These are phyloP conservation scores for Trichoderma atroviride DNA, from an alignment of 2,329 filamentous ascomycete species.

Conservation along the genomic window DNA sequence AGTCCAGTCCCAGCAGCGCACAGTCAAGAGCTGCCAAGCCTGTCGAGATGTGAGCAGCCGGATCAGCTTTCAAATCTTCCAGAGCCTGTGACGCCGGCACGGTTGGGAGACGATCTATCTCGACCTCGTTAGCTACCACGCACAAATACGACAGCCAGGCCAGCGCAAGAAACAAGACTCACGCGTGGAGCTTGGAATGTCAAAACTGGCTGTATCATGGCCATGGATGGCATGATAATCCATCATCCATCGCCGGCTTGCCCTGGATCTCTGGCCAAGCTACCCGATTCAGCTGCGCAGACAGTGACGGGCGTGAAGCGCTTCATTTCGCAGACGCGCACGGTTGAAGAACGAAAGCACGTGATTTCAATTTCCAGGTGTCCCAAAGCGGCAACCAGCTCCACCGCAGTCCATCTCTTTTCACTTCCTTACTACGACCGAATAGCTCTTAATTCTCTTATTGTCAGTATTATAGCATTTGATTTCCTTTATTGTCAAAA, in stretches of 20 bases:
- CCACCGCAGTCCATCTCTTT: background rate
- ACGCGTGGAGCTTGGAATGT: conserved; percentile 54
- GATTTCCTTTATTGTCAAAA: too few species aligned
- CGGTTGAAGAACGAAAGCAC: conserved; percentile 26
- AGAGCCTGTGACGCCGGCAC: conserved; percentile 75
- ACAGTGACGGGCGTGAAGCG: conserved; percentile 20
- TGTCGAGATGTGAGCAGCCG: conserved; percentile 57
- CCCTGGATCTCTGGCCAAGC: background rate
- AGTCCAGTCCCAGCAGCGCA: conserved; percentile 39
- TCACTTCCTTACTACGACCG: too few species aligned
- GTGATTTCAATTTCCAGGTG: conserved; percentile 2
- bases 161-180: conserved; percentile 35
- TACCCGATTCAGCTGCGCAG: conserved; percentile 9
- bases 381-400: conserved; percentile 1
- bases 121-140: conserved; percentile 19
- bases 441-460: background rate
- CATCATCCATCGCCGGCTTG: conserved; percentile 45
- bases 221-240: conserved; percentile 63
- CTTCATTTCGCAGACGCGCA: background rate
- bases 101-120: conserved; percentile 81
- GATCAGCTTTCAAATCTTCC: conserved; percentile 57
- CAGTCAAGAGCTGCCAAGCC: conserved; percentile 57
- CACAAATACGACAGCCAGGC: conserved; percentile 1
- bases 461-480: background rate
- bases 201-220: conserved; percentile 64